These are phyloP conservation scores for Xylariaceae sp. DNA, from an alignment of 2,329 filamentous ascomycete species.

Conservation along the genomic window DNA sequence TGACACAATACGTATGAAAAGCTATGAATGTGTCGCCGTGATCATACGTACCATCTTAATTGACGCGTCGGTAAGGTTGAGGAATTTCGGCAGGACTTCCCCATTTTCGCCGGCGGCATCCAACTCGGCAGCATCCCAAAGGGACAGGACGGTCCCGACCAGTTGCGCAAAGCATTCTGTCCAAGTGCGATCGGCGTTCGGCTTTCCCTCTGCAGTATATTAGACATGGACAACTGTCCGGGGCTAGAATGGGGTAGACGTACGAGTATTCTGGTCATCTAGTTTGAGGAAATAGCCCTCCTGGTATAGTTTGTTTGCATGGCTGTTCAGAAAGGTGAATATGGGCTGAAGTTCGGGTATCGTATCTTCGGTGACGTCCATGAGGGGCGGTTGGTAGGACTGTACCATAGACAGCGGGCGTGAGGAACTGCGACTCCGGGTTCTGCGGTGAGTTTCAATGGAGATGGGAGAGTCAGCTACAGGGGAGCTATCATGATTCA, in stretches of 20 bases:
- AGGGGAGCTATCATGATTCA: conserved; percentile 45
- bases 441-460: conserved; percentile 29
- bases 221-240: conserved; percentile 4
- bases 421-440: conserved; percentile 54
- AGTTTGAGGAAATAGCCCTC: conserved; percentile 98
- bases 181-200: conserved; percentile 86
- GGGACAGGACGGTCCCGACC: conserved; percentile 88
- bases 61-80: conserved; percentile 95
- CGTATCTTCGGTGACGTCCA: conserved; percentile 83
- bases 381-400: conserved; percentile 80
- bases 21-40: not conserved
- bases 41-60: conserved; percentile 81
- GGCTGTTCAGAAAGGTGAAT: conserved; percentile 91
- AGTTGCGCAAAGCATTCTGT: conserved; percentile 96
- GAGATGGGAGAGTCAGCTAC: conserved; percentile 45
- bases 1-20: not conserved
- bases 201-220: conserved; percentile 70
- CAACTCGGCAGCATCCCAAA: conserved; percentile 93
- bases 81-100: conserved; percentile 87
- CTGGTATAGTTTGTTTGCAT: conserved; percentile 95
- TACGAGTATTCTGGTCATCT: conserved; percentile 91
- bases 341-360: conserved; percentile 92
- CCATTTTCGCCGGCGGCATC: conserved; percentile 84
- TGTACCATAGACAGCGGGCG: conserved; percentile 85
- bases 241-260: conserved; percentile 42